Evolutionary conservation across 2,329 filamentous ascomycete species (phyloP).

Genomic region (Malbranchea cinnamomea): DNA sequence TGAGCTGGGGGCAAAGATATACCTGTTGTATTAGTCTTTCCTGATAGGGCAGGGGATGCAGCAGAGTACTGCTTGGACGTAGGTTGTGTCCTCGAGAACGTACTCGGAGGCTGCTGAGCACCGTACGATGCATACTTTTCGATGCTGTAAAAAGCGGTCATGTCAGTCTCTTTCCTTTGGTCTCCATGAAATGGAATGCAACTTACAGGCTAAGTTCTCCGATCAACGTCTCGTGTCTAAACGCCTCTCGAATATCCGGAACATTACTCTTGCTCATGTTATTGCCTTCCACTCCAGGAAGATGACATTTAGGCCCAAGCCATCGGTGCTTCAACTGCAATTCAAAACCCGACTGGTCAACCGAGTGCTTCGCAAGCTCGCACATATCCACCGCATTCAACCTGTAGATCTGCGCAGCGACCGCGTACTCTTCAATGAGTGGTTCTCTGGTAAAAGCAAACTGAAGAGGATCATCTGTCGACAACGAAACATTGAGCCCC

Average conservation of each 20-base stretch:
- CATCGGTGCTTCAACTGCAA: constrained; percentile 77
- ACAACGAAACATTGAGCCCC: constrained; percentile 87
- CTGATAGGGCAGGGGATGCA: constrained; percentile 3
- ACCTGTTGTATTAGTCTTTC: constrained; percentile 4
- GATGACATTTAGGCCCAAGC: constrained; percentile 65
- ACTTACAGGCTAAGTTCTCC: constrained; percentile 72
- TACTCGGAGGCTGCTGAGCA: neutral
- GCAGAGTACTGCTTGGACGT: constrained; percentile 18
- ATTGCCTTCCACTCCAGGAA: constrained; percentile 71
- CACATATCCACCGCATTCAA: constrained; percentile 96
- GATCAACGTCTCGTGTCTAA: constrained; percentile 69
- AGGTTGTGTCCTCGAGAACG: neutral
- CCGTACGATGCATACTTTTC: constrained; percentile 7
- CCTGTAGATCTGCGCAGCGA: constrained; percentile 97
- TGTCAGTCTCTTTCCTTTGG: constrained; percentile 13
- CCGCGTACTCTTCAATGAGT: constrained; percentile 93
- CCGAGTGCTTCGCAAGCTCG: constrained; percentile 89
- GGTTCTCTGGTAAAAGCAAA: constrained; percentile 98
- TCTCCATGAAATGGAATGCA: constrained; percentile 9
- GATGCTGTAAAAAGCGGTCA: constrained; percentile 10
- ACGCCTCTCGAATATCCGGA: constrained; percentile 80
- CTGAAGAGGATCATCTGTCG: constrained; percentile 90
- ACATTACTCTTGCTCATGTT: constrained; percentile 94
- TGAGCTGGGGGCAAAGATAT: constrained; percentile 10
- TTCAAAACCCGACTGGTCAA: constrained; percentile 90